These are phyloP conservation scores for Calonectria ilicicola DNA, from an alignment of 2,329 filamentous ascomycete genomes.

Conservation along the genomic window DNA sequence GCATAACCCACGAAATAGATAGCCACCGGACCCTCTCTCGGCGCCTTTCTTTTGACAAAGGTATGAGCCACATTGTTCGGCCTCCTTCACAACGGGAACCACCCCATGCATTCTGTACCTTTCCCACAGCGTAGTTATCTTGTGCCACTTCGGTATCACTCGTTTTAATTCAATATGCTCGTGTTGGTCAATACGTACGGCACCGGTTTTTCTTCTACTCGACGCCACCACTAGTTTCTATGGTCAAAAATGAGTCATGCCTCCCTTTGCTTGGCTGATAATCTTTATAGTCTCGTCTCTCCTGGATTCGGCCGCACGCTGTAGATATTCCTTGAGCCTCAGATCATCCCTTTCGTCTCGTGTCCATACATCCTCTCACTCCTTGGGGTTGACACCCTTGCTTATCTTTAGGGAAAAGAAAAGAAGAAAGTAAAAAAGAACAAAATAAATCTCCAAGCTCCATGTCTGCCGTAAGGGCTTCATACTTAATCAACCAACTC, in stretches of 20 bases:
- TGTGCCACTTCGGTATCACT: not conserved
- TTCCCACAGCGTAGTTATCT: not conserved
- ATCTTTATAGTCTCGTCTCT: not conserved
- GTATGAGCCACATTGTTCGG: not conserved
- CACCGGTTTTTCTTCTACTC: constrained; percentile 23
- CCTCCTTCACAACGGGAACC: not conserved
- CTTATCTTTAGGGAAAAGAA: constrained; percentile 17
- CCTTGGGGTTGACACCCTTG: constrained; percentile 6
- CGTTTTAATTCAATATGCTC: not conserved
- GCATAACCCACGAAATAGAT: not conserved
- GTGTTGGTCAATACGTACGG: constrained; percentile 6
- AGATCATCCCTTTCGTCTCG: not conserved
- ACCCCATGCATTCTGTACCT: not conserved
- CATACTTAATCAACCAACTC: constrained; percentile 23
- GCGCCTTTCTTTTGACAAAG: not conserved
- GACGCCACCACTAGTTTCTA: constrained; percentile 21
- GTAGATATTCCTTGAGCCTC: not conserved
- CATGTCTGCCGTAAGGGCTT: constrained; percentile 21
- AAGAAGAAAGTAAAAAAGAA: constrained; percentile 11
- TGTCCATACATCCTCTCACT: constrained; percentile 4
- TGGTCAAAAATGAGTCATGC: constrained; percentile 18
- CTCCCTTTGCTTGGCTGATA: not conserved
- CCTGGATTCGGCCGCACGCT: not conserved
- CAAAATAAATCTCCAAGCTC: constrained; percentile 29
- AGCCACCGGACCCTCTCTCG: not conserved